phyloP scores from a whole-genome alignment of 257 asterid genomes.

The Lycium barbarum region DNA sequence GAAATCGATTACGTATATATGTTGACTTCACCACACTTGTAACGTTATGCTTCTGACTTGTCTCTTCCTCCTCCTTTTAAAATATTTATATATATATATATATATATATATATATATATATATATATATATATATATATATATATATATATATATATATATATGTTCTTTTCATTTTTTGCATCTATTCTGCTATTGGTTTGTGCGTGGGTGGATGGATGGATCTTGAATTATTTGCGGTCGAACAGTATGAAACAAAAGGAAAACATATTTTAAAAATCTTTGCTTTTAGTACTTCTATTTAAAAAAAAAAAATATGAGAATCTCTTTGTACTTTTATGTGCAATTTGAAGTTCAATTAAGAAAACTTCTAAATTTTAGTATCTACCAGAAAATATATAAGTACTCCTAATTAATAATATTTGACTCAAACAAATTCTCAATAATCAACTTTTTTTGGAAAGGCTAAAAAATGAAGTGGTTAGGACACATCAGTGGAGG shows the following conservation, averaged over 20 bases:
- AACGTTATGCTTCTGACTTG: not conserved
- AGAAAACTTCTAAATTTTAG: not conserved
- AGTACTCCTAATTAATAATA: not conserved
- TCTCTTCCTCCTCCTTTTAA: not conserved
- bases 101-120: not conserved
- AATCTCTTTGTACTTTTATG: slow-evolving; percentile 1
- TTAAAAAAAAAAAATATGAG: not conserved
- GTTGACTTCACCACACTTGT: slow-evolving; percentile 17
- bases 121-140: not conserved
- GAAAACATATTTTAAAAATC: not conserved
- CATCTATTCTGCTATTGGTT: not conserved
- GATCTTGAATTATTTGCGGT: not conserved
- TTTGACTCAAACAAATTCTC: not conserved
- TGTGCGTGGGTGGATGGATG: not conserved
- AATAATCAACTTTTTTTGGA: not conserved
- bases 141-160: not conserved
- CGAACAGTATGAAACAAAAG: slow-evolving; percentile 18
- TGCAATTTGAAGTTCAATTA: not conserved
- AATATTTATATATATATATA: not conserved
- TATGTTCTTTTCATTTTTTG: not conserved
- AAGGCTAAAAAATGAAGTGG: not conserved
- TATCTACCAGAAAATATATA: too few species aligned
- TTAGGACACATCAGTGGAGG: not conserved
- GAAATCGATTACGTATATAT: not conserved
- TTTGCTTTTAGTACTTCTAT: not conserved